phyloP scores from a whole-genome alignment of 2,329 filamentous ascomycete genomes.

The Trichoderma citrinoviride region DNA sequence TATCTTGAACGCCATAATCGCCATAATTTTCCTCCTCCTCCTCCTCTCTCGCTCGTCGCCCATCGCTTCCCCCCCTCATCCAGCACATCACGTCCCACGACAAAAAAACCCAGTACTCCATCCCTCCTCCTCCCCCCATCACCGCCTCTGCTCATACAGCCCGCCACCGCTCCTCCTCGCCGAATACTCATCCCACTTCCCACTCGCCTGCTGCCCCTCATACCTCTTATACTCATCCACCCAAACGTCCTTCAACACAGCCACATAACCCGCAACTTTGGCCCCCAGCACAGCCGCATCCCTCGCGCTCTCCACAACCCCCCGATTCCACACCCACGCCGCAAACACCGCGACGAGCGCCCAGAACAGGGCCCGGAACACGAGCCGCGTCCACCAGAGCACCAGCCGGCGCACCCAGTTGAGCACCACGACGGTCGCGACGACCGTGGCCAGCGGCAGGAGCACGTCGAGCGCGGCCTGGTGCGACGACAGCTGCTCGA shows the following conservation, averaged over 20 bases:
- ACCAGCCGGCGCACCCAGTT: conserved; percentile 70
- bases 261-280: conserved; percentile 46
- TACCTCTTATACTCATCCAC: conserved; percentile 56
- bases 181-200: conserved; percentile 20
- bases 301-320: conserved; percentile 60
- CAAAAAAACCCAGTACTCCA: not conserved
- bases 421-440: conserved; percentile 63
- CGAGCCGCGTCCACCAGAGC: conserved; percentile 72
- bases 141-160: conserved; percentile 10
- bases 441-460: conserved; percentile 36
- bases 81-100: not conserved
- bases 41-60: not conserved
- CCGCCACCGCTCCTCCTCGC: conserved; percentile 19
- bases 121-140: not conserved
- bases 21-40: not conserved
- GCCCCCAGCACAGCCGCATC: conserved; percentile 51
- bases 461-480: conserved; percentile 35
- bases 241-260: conserved; percentile 54
- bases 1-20: not conserved
- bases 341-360: conserved; percentile 52
- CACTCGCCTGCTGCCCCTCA: conserved; percentile 44
- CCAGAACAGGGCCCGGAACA: conserved; percentile 63
- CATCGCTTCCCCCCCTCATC: not conserved
- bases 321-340: conserved; percentile 61
- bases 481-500: conserved; percentile 37